Conservation (phyloP, 352 stramenopile genomes). For the Blastocystis sp. region DNA sequence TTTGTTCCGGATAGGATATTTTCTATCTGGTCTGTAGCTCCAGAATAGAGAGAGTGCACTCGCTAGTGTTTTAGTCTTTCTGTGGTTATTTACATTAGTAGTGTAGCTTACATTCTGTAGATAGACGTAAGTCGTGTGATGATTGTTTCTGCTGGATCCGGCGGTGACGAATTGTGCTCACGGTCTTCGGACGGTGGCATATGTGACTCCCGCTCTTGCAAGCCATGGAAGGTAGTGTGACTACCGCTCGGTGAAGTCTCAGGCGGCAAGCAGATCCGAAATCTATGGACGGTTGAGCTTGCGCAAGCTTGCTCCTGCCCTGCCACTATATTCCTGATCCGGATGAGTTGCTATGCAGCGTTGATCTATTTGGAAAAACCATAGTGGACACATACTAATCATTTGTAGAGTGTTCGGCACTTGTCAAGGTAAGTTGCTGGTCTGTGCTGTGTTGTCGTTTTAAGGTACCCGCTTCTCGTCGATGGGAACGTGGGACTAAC, state of each 20-base stretch:
- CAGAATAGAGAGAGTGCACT: not conserved
- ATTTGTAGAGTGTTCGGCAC: not conserved
- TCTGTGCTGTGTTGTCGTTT: conserved; percentile 29
- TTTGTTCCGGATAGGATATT: not conserved
- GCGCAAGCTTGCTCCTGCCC: conserved; percentile 54
- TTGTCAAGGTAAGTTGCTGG: not conserved
- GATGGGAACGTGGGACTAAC: conserved; percentile 35
- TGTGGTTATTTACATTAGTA: not conserved
- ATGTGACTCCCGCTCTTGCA: conserved; percentile 60
- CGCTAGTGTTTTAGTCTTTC: conserved; percentile 7
- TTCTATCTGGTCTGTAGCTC: not conserved
- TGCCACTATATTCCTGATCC: conserved; percentile 61
- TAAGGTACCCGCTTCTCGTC: not conserved
- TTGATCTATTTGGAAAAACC: conserved; percentile 34
- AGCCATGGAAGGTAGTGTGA: conserved; percentile 57
- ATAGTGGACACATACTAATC: conserved; percentile 53
- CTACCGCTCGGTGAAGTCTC: conserved; percentile 58
- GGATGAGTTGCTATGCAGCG: conserved; percentile 61
- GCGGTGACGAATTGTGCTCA: not conserved
- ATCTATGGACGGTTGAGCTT: conserved; percentile 60
- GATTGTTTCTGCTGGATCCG: not conserved
- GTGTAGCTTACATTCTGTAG: not conserved
- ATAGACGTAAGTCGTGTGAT: not conserved
- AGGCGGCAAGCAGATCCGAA: conserved; percentile 60
- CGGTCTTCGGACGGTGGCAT: not conserved